phyloP scores from a whole-genome alignment of 1,139 yeast species.

The Eremothecium gossypii region DNA sequence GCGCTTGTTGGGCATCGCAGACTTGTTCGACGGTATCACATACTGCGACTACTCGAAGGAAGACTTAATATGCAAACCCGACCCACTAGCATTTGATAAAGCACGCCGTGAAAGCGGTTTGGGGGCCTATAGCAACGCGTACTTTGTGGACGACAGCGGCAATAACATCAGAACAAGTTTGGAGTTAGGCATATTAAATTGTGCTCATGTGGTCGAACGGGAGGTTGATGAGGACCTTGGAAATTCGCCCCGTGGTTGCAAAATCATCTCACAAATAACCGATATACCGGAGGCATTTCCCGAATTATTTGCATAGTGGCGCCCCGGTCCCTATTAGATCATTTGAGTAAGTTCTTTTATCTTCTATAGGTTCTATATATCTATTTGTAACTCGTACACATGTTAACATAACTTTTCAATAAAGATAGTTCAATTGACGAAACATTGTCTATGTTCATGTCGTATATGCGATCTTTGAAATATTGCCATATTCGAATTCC shows the following conservation, averaged over 20 bases:
- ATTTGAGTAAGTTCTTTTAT: background rate
- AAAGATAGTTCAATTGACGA: conserved; percentile 22
- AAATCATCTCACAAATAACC: conserved; percentile 37
- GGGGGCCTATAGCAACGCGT: conserved; percentile 38
- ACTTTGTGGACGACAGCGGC: conserved; percentile 78
- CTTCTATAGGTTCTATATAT: background rate
- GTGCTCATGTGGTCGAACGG: conserved; percentile 36
- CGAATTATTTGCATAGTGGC: conserved; percentile 34
- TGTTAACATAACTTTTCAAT: conserved; percentile 17
- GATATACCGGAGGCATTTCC: conserved; percentile 41
- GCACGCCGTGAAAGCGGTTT: conserved; percentile 60
- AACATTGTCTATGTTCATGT: conserved; percentile 14
- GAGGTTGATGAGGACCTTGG: conserved; percentile 33
- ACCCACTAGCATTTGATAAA: conserved; percentile 45
- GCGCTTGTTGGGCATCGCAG: conserved; percentile 74
- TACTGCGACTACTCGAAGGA: conserved; percentile 67
- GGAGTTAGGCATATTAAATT: conserved; percentile 36
- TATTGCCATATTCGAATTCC: conserved; percentile 5
- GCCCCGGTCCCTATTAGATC: background rate
- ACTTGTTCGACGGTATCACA: conserved; percentile 85
- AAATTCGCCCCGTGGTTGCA: conserved; percentile 34
- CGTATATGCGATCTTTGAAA: conserved; percentile 19
- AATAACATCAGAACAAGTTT: conserved; percentile 43
- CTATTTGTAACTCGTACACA: conserved; percentile 12
- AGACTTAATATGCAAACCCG: conserved; percentile 82